These are phyloP conservation scores for Solanum paucissectum DNA, from an alignment of 257 asterid genomes.

Conservation along the genomic window DNA sequence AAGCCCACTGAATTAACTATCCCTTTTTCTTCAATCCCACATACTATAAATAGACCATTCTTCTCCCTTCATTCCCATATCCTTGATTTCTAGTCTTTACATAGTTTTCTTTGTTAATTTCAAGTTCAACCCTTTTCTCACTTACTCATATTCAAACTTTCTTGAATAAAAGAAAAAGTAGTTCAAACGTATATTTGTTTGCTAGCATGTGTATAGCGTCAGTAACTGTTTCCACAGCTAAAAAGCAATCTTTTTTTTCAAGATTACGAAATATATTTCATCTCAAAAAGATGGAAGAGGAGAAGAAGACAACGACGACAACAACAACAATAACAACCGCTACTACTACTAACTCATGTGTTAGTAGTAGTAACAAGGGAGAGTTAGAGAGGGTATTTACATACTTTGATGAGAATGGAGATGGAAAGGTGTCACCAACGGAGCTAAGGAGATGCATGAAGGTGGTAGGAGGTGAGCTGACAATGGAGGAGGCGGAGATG, in stretches of 20 bases:
- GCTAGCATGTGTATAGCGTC: background rate
- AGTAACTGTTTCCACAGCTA: background rate
- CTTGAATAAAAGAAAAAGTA: background rate
- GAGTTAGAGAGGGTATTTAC: constrained; percentile 1
- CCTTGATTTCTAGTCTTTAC: background rate
- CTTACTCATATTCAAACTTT: background rate
- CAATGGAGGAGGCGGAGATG: constrained; percentile 31
- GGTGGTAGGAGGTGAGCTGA: constrained; percentile 1
- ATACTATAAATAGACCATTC: background rate
- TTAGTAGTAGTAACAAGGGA: background rate
- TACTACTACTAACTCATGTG: background rate
- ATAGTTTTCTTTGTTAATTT: background rate
- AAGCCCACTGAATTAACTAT: background rate
- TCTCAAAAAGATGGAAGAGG: background rate
- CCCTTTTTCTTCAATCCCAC: background rate
- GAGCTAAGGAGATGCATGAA: background rate
- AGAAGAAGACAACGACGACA: background rate
- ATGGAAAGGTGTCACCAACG: background rate
- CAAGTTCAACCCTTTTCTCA: background rate
- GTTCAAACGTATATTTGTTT: background rate
- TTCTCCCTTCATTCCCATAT: background rate
- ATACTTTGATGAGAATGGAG: constrained; percentile 3
- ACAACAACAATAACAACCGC: background rate
- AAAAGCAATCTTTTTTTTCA: background rate
- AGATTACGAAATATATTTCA: background rate